Conservation (phyloP, 2,329 filamentous ascomycete genomes). For the Phyllosticta citriasiana region DNA sequence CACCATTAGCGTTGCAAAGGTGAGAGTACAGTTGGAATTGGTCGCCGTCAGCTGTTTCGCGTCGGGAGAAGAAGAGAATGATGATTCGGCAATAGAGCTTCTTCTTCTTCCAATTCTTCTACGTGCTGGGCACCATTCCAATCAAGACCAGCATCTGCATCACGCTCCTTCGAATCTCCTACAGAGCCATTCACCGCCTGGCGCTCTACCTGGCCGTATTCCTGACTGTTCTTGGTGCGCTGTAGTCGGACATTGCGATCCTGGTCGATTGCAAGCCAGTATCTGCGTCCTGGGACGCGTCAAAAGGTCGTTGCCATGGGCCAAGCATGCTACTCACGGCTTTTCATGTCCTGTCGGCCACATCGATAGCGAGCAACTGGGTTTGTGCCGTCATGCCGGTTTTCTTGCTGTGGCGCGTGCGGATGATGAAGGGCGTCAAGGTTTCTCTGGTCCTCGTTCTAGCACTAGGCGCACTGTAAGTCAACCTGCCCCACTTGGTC, state of each 20-base stretch:
- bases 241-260: constrained; percentile 1
- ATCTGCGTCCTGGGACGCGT: constrained; percentile 10
- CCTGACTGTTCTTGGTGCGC: not conserved
- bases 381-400: constrained; percentile 24
- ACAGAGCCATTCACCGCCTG: not conserved
- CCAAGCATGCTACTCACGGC: constrained; percentile 18
- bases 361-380: constrained; percentile 24
- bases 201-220: not conserved
- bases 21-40: not conserved
- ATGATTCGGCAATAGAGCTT: not conserved
- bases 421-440: constrained; percentile 36
- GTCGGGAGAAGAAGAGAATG: not conserved
- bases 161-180: constrained; percentile 3
- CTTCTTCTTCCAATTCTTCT: constrained; percentile 3
- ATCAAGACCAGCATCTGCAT: constrained; percentile 6
- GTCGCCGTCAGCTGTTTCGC: not conserved
- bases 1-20: not conserved
- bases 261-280: constrained; percentile 11
- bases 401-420: constrained; percentile 30
- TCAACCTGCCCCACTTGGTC: not conserved
- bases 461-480: constrained; percentile 34
- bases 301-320: not conserved
- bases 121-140: not conserved
- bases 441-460: constrained; percentile 37
- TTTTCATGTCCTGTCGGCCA: constrained; percentile 25